Evolutionary conservation across 2,329 filamentous ascomycete genomes (phyloP), one percentile per base, ranked within the genome.

Genomic region (Coniochaeta hoffmannii): DNA sequence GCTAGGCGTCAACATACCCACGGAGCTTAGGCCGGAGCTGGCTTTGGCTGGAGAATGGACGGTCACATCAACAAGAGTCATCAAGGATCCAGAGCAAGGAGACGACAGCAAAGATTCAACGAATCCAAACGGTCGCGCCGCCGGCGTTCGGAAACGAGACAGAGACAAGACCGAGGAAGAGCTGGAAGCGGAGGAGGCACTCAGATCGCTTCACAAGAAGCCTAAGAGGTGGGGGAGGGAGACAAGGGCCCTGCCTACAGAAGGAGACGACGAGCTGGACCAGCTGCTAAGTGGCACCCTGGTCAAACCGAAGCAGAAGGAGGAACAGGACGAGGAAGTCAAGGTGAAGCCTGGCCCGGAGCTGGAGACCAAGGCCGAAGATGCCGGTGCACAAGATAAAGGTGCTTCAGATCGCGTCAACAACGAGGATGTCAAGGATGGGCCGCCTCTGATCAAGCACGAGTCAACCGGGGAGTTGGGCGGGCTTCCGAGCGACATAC

Each of bases 21-120:
- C 89, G 46, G 85, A 88, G 61, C 85, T 90, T 56, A 79, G 90
- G 57, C 78, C 81, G 2, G 89, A 94, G 57, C 85, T 97, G 82
- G 91, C 92, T 5, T 85, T 97, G 75, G 86, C 87, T 4, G 90
- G 94, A 31, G 89, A 96, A 54, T 99, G 93, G 93, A 84, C 90
- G 0, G 81, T 86, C 11, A 85, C 82, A 57, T 83, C 81, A 6
- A 81, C 89, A 38, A 78, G 83, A 46, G 77, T 83, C 4, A 71
- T 86, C 22, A 71, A 77, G 14, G 74, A 77, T 11, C 69, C 69
- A 6, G 41, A 46, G 7, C 19, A 46, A 5, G 41, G 24, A 46
- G 69, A 71, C 26, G 69, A 71, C 26, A 71, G 70, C n/a, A 52
- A 53, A 2, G 60, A 60, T 9, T 55, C 53, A 15, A 54, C 60